Evolutionary conservation across 164 flowering plant species (phyloP).

Genomic region (Kingdonia uniflora): DNA sequence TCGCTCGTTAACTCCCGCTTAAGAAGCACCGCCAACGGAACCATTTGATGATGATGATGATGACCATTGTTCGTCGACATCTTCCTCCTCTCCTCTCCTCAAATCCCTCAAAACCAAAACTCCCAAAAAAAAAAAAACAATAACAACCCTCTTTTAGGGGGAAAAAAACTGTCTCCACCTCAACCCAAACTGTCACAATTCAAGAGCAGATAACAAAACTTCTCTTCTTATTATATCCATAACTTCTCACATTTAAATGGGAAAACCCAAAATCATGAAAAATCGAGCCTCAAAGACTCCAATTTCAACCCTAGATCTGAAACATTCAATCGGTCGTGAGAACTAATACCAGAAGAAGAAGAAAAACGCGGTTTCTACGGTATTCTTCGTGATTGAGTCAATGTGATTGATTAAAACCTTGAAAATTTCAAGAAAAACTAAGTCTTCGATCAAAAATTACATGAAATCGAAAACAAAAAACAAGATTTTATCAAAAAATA

Average conservation of each 20-base stretch:
- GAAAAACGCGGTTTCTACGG: no score
- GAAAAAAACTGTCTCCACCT: neutral
- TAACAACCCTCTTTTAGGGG: neutral
- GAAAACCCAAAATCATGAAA: neutral
- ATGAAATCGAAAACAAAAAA: neutral
- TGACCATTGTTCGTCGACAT: conserved; percentile 63
- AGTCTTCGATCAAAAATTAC: neutral
- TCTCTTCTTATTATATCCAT: no score
- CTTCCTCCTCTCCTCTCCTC: conserved; percentile 12
- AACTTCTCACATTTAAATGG: no score
- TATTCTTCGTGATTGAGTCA: no score
- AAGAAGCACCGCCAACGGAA: conserved; percentile 76
- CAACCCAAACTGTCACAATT: no score
- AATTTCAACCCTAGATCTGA: neutral
- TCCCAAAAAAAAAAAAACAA: neutral
- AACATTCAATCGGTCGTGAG: neutral
- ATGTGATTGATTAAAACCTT: neutral
- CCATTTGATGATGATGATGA: conserved; percentile 41
- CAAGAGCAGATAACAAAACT: no score
- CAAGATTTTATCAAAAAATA: neutral
- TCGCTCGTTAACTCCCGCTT: conserved; percentile 73
- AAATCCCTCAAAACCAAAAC: conserved; percentile 1
- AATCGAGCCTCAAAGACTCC: neutral
- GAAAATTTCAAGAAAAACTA: neutral
- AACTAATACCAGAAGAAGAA: no score